Base-by-base conservation (phyloP, 192 early-diverging fungal species). In the Mortierella hygrophila region DNA sequence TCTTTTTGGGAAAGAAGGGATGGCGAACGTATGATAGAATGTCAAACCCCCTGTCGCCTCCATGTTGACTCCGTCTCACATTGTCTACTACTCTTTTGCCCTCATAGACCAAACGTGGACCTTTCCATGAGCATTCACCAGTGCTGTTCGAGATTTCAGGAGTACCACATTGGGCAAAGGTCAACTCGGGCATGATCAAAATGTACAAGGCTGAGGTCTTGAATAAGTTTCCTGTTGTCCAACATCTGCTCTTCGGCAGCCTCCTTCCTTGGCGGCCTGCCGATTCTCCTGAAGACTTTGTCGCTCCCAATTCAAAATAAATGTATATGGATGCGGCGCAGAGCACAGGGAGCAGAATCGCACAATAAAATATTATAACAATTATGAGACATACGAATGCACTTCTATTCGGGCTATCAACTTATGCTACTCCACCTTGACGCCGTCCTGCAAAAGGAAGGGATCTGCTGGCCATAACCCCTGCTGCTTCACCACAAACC, bases 161-260 rank as follows among this genome's bases (percentile, higher is more conserved):
- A 32, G 97, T 97, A 38, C 94, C 94, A 71, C 92, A 89, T 23
- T 99, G 97, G 97, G 88, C 90, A 42, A 99, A 99, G 90, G 95
- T 99, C 35, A 96, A 98, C 74, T 77, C 91, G 21, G 98, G 97
- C 16, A 94, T 99, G 94, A 80, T 95, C 63, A 99, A 98, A 85
- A 98, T 99, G 97, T 99, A 96, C 92, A 85, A 92, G 26, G 97
- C 94, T 0, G 97, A 99, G 75, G 98, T 96, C 3, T 85, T 97
- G 23, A 93, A 93, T 42, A 99, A 99, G 87, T 92, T 98, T 49
- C 98, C 98, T 4, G 97, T 99, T 29, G 97, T 99, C 89, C 98
- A 99, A 89, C 98, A 99, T 79, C 95, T 98, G 86, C 89, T 95
- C 72, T 99, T 99, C 92, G 98, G 98, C 21, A 88, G 90, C 21